Percentiles rank a stretch among this genome's conserved stretches.
These are phyloP conservation scores for Terfezia boudieri DNA, from an alignment of 495 filamentous ascomycete genomes.

Conservation along the genomic window DNA sequence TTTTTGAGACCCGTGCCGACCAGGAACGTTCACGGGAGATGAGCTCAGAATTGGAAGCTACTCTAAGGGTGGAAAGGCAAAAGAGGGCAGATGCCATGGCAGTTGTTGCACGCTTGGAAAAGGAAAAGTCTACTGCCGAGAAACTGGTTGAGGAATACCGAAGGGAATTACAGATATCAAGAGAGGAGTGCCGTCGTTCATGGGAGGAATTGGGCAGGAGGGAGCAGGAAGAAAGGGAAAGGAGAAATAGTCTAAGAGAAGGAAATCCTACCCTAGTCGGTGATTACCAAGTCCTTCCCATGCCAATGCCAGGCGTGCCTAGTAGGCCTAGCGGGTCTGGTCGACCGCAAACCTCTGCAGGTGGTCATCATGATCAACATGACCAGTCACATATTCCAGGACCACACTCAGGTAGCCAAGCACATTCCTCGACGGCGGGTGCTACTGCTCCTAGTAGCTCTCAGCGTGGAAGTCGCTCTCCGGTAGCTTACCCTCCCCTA, in stretches of 20 bases:
- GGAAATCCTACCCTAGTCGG: conserved; percentile 79
- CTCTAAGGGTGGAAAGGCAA: conserved; percentile 49
- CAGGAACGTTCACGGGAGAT: conserved; percentile 68
- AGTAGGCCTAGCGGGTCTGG: conserved; percentile 35
- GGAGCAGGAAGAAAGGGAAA: conserved; percentile 85
- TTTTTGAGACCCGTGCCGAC: conserved; percentile 78
- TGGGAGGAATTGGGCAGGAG: conserved; percentile 93
- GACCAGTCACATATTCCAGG: background rate
- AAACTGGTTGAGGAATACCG: conserved; percentile 65
- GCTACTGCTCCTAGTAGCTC: conserved; percentile 17
- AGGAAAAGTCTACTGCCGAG: conserved; percentile 44
- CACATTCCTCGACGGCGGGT: conserved; percentile 11
- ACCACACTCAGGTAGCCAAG: no score
- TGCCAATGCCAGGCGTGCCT: conserved; percentile 50
- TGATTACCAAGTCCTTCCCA: conserved; percentile 90
- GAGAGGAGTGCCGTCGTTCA: conserved; percentile 82
- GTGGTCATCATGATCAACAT: conserved; percentile 9
- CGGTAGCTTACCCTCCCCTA: conserved; percentile 7
- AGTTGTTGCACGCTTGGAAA: conserved; percentile 38
- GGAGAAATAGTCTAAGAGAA: conserved; percentile 60
- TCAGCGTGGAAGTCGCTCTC: conserved; percentile 6
- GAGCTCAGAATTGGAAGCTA: conserved; percentile 55
- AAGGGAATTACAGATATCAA: conserved; percentile 78
- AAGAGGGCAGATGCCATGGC: conserved; percentile 41
- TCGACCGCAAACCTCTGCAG: conserved; percentile 12